Evolutionary conservation across 1,284 basidiomycete species (phyloP).

Genomic region (Moesziomyces antarcticus): DNA sequence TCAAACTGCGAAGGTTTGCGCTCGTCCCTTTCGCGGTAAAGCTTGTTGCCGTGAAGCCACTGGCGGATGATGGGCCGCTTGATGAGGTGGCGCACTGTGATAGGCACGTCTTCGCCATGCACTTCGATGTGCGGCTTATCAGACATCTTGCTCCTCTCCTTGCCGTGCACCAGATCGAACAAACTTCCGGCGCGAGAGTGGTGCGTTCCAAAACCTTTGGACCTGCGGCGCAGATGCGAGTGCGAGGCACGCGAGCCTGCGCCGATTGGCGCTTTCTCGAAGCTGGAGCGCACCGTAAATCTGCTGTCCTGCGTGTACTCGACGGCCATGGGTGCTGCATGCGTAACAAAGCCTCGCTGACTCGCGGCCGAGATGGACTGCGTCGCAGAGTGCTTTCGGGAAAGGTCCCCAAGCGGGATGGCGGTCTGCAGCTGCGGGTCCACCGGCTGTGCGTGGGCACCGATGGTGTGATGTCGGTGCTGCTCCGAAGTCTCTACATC

Average conservation of each 20-base stretch:
- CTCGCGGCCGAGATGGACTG: slow-evolving; percentile 2
- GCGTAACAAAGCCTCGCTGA: slow-evolving; percentile 10
- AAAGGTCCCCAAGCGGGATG: slow-evolving; percentile 17
- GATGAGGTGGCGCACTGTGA: slow-evolving; percentile 59
- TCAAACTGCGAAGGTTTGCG: slow-evolving; percentile 64
- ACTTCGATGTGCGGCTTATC: slow-evolving; percentile 37
- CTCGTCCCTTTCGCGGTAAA: slow-evolving; percentile 64
- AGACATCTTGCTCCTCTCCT: slow-evolving; percentile 8
- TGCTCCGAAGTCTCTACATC: slow-evolving; percentile 34
- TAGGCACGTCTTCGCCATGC: slow-evolving; percentile 56
- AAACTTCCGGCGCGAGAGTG: slow-evolving; percentile 22
- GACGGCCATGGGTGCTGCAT: slow-evolving; percentile 23
- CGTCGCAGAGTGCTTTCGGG: slow-evolving; percentile 1
- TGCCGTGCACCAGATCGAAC: slow-evolving; percentile 41
- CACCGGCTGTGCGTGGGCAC: slow-evolving; percentile 1
- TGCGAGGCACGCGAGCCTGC: background rate
- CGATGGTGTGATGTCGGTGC: slow-evolving; percentile 7
- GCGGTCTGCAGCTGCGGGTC: slow-evolving; percentile 8
- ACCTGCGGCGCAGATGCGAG: slow-evolving; percentile 22
- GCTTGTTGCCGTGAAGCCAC: slow-evolving; percentile 62
- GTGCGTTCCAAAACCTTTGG: slow-evolving; percentile 9
- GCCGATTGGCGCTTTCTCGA: slow-evolving; percentile 4
- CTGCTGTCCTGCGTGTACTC: slow-evolving; percentile 17
- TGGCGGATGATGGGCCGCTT: slow-evolving; percentile 66
- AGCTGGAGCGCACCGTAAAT: slow-evolving; percentile 5